Conservation (phyloP, 2,329 filamentous ascomycete genomes). For the Whalleya microplaca region DNA sequence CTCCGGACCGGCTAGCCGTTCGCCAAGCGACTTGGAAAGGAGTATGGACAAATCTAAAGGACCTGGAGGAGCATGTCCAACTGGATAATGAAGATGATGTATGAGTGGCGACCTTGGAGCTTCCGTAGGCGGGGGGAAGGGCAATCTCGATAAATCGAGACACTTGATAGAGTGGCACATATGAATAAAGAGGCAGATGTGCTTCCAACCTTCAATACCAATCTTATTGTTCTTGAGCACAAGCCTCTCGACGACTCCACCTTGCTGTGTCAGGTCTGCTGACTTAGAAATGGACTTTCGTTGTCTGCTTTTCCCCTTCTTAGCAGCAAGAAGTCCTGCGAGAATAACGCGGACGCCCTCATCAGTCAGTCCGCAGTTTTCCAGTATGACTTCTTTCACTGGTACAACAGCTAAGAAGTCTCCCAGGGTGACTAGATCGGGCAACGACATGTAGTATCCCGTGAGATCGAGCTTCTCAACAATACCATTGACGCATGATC, state of each 20-base stretch:
- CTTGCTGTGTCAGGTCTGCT: constrained; percentile 51
- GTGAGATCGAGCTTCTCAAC: constrained; percentile 83
- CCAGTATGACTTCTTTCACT: constrained; percentile 81
- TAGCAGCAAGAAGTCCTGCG: constrained; percentile 81
- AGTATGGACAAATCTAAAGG: constrained; percentile 63
- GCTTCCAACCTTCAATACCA: constrained; percentile 84
- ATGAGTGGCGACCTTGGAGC: constrained; percentile 27
- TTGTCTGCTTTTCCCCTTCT: constrained; percentile 62
- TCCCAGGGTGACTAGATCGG: constrained; percentile 84
- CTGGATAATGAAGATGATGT: constrained; percentile 33
- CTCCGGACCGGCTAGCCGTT: constrained; percentile 74
- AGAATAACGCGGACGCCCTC: constrained; percentile 86
- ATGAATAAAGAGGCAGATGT: constrained; percentile 87
- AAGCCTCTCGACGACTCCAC: constrained; percentile 82
- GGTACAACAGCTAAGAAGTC: constrained; percentile 95
- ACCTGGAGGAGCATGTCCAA: constrained; percentile 36
- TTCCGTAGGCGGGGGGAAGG: constrained; percentile 61
- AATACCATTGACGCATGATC: constrained; percentile 69
- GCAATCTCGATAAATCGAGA: constrained; percentile 83
- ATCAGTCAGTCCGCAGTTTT: constrained; percentile 85
- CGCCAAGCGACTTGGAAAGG: constrained; percentile 74
- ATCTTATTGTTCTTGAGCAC: constrained; percentile 93
- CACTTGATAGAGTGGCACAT: constrained; percentile 85
- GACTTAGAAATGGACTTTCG: constrained; percentile 46
- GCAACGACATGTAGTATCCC: constrained; percentile 79